Evolutionary conservation across 2,329 filamentous ascomycete species (phyloP).

Genomic region (Fusarium bactridioides): DNA sequence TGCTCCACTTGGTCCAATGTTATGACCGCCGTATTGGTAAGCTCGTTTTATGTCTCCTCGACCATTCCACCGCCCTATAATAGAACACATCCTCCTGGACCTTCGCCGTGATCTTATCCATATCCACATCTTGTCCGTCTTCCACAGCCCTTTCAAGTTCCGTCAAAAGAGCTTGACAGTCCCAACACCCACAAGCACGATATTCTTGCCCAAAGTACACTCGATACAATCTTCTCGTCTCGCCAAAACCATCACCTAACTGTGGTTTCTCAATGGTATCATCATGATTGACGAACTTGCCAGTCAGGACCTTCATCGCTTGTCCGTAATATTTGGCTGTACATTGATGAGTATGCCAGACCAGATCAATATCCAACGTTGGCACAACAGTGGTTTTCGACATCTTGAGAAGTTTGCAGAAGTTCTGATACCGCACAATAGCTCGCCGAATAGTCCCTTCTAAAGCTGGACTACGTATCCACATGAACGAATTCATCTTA

Average conservation of each 20-base stretch:
- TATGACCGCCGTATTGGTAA: neutral
- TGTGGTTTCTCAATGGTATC: constrained; percentile 45
- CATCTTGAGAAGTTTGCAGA: constrained; percentile 45
- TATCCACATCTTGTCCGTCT: neutral
- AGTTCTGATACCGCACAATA: constrained; percentile 49
- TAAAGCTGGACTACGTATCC: constrained; percentile 47
- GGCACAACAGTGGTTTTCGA: constrained; percentile 46
- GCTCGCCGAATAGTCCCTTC: constrained; percentile 35
- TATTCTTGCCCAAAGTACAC: constrained; percentile 49
- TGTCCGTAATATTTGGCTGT: constrained; percentile 41
- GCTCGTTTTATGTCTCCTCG: neutral
- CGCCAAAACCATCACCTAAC: constrained; percentile 40
- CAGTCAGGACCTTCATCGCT: constrained; percentile 19
- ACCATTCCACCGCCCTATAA: constrained; percentile 27
- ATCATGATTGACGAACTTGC: constrained; percentile 50
- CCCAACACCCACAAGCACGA: constrained; percentile 48
- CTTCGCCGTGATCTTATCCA: neutral
- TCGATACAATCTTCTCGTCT: constrained; percentile 43
- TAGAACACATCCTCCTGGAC: constrained; percentile 24
- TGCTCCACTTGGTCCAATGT: rapidly evolving
- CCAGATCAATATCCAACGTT: constrained; percentile 53
- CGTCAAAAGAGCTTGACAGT: constrained; percentile 45
- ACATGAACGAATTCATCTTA: constrained; percentile 51
- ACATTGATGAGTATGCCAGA: constrained; percentile 55
- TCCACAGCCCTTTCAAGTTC: constrained; percentile 30